Evolutionary conservation across 2,329 filamentous ascomycete genomes (phyloP).

Genomic region (Colletotrichum incanum): DNA sequence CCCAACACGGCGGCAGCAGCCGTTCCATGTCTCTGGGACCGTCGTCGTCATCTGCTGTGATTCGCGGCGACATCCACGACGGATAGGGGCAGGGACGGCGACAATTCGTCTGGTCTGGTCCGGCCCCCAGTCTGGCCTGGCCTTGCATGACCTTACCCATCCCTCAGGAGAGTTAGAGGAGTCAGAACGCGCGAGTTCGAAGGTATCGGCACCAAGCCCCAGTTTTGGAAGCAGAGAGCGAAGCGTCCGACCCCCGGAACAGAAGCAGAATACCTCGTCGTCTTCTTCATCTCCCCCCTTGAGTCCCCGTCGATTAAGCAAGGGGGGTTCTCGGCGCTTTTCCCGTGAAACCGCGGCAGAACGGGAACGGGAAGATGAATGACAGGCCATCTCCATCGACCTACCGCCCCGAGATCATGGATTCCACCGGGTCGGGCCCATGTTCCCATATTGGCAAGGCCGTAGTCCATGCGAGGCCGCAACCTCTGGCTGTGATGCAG

Average conservation of each 20-base stretch:
- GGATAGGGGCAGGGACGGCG: constrained; percentile 35
- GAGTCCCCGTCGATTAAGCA: constrained; percentile 4
- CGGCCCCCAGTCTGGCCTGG: constrained; percentile 12
- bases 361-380: constrained; percentile 25
- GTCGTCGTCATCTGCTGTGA: constrained; percentile 31
- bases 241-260: constrained; percentile 23
- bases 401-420: constrained; percentile 15
- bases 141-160: constrained; percentile 1
- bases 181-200: neutral
- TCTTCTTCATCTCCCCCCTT: constrained; percentile 10
- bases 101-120: constrained; percentile 20
- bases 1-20: constrained; percentile 42
- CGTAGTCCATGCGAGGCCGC: constrained; percentile 22
- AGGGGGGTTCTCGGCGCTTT: constrained; percentile 28
- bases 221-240: constrained; percentile 21
- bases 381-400: constrained; percentile 21
- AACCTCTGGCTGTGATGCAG: neutral
- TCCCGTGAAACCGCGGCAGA: constrained; percentile 37
- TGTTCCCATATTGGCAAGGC: constrained; percentile 3
- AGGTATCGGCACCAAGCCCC: constrained; percentile 11
- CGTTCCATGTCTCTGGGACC: constrained; percentile 38
- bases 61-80: constrained; percentile 28
- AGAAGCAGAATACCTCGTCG: constrained; percentile 28
- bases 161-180: neutral
- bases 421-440: constrained; percentile 7